Percentiles rank a stretch among this genome's conserved stretches.
phyloP scores from a whole-genome alignment of 306 rosid genomes.

The Cucurbita argyrosperma region DNA sequence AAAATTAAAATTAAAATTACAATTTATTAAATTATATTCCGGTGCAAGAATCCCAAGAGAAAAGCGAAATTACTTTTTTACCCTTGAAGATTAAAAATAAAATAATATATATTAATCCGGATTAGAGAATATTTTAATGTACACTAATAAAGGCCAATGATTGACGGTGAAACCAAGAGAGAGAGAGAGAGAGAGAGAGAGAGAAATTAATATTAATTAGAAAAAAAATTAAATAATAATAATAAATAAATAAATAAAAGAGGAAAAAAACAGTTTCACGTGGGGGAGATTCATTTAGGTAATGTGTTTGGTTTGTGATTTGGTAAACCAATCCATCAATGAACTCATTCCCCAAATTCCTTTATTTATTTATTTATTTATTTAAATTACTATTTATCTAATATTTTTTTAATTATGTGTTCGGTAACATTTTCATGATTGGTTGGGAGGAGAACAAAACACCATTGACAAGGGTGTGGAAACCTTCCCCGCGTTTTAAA shows the following conservation, averaged over 20 bases:
- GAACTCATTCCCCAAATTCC: constrained; percentile 5
- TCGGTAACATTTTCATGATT: too few relatives aligned
- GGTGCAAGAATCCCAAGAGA: neutral
- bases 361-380: too few relatives aligned
- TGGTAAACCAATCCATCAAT: constrained; percentile 34
- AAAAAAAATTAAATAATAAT: neutral
- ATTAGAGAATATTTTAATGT: neutral
- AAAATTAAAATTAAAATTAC: neutral
- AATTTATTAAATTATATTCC: too few relatives aligned
- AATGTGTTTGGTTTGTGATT: constrained; percentile 34
- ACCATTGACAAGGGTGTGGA: too few relatives aligned
- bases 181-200: neutral
- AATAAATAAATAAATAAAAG: too few relatives aligned
- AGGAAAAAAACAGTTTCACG: constrained; percentile 20
- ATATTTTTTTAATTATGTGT: too few relatives aligned
- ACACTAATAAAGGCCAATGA: neutral
- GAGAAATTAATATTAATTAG: neutral
- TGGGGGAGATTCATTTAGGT: constrained; percentile 54
- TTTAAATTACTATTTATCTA: too few relatives aligned
- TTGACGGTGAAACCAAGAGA: neutral
- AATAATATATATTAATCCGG: neutral
- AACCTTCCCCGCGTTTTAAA: too few relatives aligned
- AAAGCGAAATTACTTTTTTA: neutral
- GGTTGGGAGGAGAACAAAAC: too few relatives aligned
- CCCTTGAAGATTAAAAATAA: neutral